These are phyloP conservation scores for Trametes sanguinea DNA, from an alignment of 768 basidiomycete species.

Conservation along the genomic window DNA sequence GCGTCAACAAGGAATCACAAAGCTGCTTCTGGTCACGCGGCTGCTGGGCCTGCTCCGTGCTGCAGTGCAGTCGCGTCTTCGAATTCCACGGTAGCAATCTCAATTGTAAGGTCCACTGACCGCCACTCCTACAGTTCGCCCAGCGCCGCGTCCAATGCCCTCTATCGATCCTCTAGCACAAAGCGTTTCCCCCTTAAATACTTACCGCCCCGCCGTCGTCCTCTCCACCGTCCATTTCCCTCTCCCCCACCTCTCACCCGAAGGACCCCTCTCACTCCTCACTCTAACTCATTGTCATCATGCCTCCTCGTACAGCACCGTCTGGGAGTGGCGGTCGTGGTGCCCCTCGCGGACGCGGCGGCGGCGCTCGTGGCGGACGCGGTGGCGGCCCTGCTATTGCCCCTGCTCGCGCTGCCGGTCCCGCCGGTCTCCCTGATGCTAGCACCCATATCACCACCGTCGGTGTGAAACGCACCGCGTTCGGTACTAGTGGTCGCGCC, in stretches of 20 bases:
- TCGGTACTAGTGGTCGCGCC: constrained; percentile 55
- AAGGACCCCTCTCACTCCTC: background rate
- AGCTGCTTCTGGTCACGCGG: background rate
- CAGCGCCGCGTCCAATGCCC: constrained; percentile 9
- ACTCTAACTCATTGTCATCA: background rate
- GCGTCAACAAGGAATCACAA: constrained; percentile 26
- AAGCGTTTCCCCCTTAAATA: constrained; percentile 16
- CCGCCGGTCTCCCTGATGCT: constrained; percentile 34
- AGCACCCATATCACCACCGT: constrained; percentile 49
- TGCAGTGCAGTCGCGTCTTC: too few relatives aligned
- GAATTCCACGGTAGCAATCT: too few relatives aligned
- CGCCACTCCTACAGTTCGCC: too few relatives aligned
- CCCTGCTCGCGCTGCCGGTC: constrained; percentile 28
- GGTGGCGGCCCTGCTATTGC: constrained; percentile 10
- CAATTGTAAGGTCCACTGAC: too few relatives aligned
- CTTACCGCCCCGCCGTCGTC: background rate
- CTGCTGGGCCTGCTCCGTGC: too few relatives aligned
- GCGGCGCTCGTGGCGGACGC: background rate
- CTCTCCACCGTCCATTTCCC: background rate
- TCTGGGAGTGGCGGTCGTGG: constrained; percentile 20
- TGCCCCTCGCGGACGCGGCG: constrained; percentile 26
- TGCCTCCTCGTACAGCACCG: constrained; percentile 29
- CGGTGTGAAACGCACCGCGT: constrained; percentile 69
- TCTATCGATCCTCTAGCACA: constrained; percentile 21
- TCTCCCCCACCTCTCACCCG: background rate